Percentiles rank a stretch among this genome's conserved stretches.
phyloP scores from a whole-genome alignment of 805 yeast genomes.

The Ogataea polymorpha region DNA sequence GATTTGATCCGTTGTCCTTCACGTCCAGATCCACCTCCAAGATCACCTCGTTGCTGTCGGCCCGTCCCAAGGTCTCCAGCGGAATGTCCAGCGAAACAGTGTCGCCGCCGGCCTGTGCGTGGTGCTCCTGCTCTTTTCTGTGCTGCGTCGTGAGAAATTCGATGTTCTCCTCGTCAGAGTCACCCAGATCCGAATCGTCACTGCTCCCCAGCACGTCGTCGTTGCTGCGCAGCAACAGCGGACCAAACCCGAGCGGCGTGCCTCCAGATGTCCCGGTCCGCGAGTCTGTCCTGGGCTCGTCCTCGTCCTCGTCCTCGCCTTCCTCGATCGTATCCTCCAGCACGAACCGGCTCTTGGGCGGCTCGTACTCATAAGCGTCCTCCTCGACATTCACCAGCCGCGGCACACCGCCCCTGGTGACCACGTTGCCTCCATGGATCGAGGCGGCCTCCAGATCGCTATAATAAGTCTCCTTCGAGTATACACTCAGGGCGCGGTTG shows the following conservation, averaged over 20 bases:
- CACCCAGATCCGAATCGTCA: conserved; percentile 27
- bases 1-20: conserved; percentile 8
- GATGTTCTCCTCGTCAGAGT: conserved; percentile 34
- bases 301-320: conserved; percentile 22
- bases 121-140: conserved; percentile 18
- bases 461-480: conserved; percentile 33
- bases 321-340: conserved; percentile 20
- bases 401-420: conserved; percentile 28
- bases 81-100: conserved; percentile 15
- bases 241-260: conserved; percentile 11
- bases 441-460: conserved; percentile 34
- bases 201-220: conserved; percentile 11
- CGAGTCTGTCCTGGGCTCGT: conserved; percentile 6
- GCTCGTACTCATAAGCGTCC: conserved; percentile 26
- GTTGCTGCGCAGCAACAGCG: conserved; percentile 12
- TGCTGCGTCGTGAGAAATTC: conserved; percentile 27
- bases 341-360: conserved; percentile 20
- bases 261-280: background rate
- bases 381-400: conserved; percentile 26
- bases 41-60: conserved; percentile 14
- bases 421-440: conserved; percentile 32
- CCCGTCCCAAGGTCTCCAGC: conserved; percentile 15
- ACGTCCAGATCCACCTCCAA: conserved; percentile 22
- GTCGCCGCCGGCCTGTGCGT: conserved; percentile 8
- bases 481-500: conserved; percentile 26